Base-by-base conservation (phyloP, 257 asterid genomes). In the Hygrophila difformis region DNA sequence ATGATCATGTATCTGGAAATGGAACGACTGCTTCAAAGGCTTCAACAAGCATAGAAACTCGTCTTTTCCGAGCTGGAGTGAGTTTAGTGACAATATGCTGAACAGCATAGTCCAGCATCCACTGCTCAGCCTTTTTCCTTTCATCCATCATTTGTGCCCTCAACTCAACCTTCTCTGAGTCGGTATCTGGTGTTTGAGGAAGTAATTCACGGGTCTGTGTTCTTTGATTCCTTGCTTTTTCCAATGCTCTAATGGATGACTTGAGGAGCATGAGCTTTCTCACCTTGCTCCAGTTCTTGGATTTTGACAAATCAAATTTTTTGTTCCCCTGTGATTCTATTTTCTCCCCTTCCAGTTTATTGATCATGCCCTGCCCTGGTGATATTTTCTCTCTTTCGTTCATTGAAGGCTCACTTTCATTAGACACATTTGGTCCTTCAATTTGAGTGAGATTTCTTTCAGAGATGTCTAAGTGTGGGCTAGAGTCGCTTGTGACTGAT, bases 21-120 rank as follows among this genome's bases (percentile, higher is more conserved):
- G 96, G 98, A 66, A 91, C 96, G 13, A 91, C 87, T 55, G 98
- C 93, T 72, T 91, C 96, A 44, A 91, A 91, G 23, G 98, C 94
- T 68, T 86, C 98, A 10, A 91, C 96, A 7, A 91, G 96, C 98
- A 86, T 82, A 4, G 82, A 73, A 44, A 91, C 98, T 67, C 89
- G 65, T 74, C 67, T 66, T 64, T 78, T 86, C 34, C 93, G 57
- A 14, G 92, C 71, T 11, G 95, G 93, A 53, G 84, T 86, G 41
- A 91, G 68, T 49, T 65, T 74, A 2, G 70, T 72, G 33, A 86
- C 94, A 41, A 79, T 82, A 49, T 86, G 68, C 44, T 73, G 95
- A 49, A 91, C 87, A 22, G 96, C 93, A 54, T 86, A 82, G 60
- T 85, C 98, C 2, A 91, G 70, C 98, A 91, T 86, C 98, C 96